Evolutionary conservation across 176 grass and related monocot genomes (phyloP), one percentile per base, ranked within the genome.

Genomic region (Avena sativa): DNA sequence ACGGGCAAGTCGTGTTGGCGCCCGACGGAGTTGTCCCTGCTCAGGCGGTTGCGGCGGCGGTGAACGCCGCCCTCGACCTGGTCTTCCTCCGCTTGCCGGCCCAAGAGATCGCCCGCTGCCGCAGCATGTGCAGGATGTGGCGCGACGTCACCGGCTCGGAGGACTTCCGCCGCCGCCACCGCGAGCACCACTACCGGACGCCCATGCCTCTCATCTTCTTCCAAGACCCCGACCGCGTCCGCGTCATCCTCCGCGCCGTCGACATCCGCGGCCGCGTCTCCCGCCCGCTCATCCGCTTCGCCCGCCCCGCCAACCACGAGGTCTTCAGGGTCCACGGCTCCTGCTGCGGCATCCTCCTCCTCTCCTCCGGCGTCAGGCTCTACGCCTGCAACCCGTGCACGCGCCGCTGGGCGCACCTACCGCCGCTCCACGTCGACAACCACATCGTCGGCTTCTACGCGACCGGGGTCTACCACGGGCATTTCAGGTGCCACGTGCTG

Each of bases 131-230:
- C 59, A 52, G 59, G 72, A 2, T 0, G 47, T 51, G 47, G 59
- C 72, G 11, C 28, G 6, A 55, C 59, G 2, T 76, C 59, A 26
- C 61, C 72, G 2, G 28, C 47, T 12, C 47, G 19, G 26, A 52
- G 2, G 7, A 0, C 12, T 85, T 85, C 83, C 73, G 12, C 73
- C 17, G 2, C 59, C 59, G 11, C 6, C 60, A 85, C 28, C 25
- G 65, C 59, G 13, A n/a, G 19, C 16, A 38, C 26, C 12, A 12
- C 28, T 38, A 4, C 43, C 44, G 16, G 17, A 28, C 4, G 6
- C 83, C 83, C 47, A 78, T 53, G 72, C 83, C 83, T 19, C 60
- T 85, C 72, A 67, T 85, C 83, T 43, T 26, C 73, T 78, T 74
- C 81, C 32, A 57, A 5, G 62, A 65, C 62, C 4, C 11, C 71